These are phyloP conservation scores for Erigeron canadensis DNA, from an alignment of 129 eudicot genomes.

Conservation along the genomic window DNA sequence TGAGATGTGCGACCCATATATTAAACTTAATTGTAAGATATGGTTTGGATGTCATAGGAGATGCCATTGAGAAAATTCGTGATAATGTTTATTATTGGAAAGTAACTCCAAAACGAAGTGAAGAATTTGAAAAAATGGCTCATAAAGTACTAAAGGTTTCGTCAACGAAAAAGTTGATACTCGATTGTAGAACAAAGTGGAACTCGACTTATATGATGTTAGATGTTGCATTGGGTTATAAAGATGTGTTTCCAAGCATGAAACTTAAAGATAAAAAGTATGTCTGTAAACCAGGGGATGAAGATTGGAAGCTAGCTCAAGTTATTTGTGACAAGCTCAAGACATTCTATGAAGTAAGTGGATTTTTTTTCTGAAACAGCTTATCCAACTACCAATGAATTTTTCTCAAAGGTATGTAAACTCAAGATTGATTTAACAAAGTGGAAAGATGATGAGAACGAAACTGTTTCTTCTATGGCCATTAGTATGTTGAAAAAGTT, in stretches of 20 bases:
- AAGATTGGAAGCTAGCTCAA: neutral
- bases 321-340: neutral
- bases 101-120: neutral
- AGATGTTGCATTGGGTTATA: neutral
- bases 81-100: conserved; percentile 8
- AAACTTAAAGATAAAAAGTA: neutral
- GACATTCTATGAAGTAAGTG: neutral
- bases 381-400: conserved; percentile 1
- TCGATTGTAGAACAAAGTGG: neutral
- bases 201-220: conserved; percentile 10
- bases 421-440: neutral
- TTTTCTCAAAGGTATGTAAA: neutral
- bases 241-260: neutral
- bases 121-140: neutral
- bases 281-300: neutral
- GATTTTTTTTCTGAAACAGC: neutral
- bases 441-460: neutral
- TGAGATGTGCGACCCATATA: neutral
- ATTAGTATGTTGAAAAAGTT: neutral
- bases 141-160: neutral
- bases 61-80: neutral
- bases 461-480: neutral
- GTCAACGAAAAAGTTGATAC: neutral
- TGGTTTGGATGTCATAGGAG: neutral
- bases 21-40: neutral